phyloP scores from a whole-genome alignment of 2,329 filamentous ascomycete genomes.

The Monilinia aucupariae region DNA sequence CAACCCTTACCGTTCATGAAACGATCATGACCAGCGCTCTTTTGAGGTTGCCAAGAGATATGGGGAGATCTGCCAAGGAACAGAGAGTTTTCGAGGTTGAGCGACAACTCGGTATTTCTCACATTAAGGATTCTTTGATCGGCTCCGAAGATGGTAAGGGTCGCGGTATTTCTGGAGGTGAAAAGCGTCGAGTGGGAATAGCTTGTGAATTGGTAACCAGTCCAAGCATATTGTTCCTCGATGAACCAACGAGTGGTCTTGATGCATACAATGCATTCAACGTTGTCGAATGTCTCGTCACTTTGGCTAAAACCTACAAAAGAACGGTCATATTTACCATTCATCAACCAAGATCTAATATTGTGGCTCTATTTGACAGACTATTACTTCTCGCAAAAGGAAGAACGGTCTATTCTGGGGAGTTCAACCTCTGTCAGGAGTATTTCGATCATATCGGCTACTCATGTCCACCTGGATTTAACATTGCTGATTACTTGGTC shows the following conservation, averaged over 20 bases:
- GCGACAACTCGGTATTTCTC: constrained; percentile 87
- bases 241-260: constrained; percentile 92
- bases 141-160: constrained; percentile 93
- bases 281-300: constrained; percentile 92
- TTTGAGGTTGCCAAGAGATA: constrained; percentile 83
- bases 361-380: constrained; percentile 92
- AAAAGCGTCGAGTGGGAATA: constrained; percentile 93
- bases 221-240: constrained; percentile 92
- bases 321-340: constrained; percentile 97
- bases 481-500: constrained; percentile 96
- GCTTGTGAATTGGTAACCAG: constrained; percentile 97
- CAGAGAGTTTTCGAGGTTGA: constrained; percentile 90
- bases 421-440: constrained; percentile 78
- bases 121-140: constrained; percentile 91
- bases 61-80: constrained; percentile 83
- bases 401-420: constrained; percentile 86
- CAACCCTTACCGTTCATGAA: constrained; percentile 94
- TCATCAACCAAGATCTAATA: constrained; percentile 95
- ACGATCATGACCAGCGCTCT: constrained; percentile 93
- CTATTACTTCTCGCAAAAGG: constrained; percentile 87
- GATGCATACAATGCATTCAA: constrained; percentile 98
- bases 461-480: constrained; percentile 90
- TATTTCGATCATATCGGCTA: constrained; percentile 95
- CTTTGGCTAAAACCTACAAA: constrained; percentile 91
- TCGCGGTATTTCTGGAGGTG: constrained; percentile 92